A percentile compares a stretch with the other conserved stretches of the same genome.
These are phyloP conservation scores for Pueraria montana DNA, from an alignment of 306 rosid genomes.

Conservation along the genomic window DNA sequence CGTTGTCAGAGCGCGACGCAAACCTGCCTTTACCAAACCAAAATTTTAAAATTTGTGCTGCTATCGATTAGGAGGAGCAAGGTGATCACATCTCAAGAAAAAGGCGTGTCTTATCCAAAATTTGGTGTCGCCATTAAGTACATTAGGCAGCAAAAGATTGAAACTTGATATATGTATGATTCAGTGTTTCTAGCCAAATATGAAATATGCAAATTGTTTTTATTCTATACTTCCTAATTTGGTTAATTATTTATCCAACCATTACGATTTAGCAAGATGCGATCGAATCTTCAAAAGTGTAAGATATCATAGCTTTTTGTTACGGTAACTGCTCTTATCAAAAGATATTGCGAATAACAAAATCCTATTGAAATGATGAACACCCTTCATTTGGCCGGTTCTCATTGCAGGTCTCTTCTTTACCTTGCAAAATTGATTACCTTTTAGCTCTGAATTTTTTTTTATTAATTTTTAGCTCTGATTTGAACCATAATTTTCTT, in stretches of 20 bases:
- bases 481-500: neutral
- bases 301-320: neutral
- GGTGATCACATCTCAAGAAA: neutral
- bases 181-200: neutral
- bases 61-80: neutral
- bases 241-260: neutral
- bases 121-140: neutral
- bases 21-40: neutral
- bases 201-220: neutral
- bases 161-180: neutral
- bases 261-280: neutral
- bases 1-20: neutral
- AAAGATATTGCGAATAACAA: neutral
- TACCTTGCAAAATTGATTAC: neutral
- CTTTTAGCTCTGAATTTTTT: neutral
- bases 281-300: conserved; percentile 22
- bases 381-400: conserved; percentile 11
- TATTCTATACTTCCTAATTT: neutral
- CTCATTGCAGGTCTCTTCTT: neutral
- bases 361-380: neutral
- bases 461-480: neutral
- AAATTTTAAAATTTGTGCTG: neutral
- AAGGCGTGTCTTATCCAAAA: neutral
- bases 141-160: neutral
- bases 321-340: neutral